Base-by-base conservation (phyloP, 1,284 basidiomycete species). In the Cutaneotrichosporon arboriforme region DNA sequence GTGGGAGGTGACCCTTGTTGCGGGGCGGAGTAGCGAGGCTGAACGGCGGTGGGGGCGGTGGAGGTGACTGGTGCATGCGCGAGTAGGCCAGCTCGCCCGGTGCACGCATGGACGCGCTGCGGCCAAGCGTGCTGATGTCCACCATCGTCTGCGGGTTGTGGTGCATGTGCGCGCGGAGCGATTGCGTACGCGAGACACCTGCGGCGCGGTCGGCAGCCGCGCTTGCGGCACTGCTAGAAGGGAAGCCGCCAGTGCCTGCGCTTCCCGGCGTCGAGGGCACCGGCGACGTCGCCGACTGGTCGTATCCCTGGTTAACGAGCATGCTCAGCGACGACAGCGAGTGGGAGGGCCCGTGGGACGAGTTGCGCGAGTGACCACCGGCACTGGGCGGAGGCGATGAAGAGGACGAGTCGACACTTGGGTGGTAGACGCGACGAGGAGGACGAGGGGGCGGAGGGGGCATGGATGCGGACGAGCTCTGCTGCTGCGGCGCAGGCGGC, bases 101-200 rank as follows among this genome's bases (percentile, higher is more conserved):
- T 4, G 60, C 58, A 31, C 67, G 65, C 58, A 73, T 52, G 37
- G 69, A 71, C 8, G 66, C 61, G 40, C 68, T 70, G 36, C 71
- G 52, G 8, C 71, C 70, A 35, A 72, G 58, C 18, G 38, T 46
- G 34, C 59, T 55, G 5, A 44, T 38, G 20, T 67, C 61, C 5
- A 56, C 44, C 54, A 61, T 55, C 33, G 66, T 62, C n/a, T 64
- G 61, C 9, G 55, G 44, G 17, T 52, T 51, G 12, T 57, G 38
- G 54, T 74, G 70, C 46, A 55, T 53, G 43, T 57, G 55, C 2
- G 63, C 66, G 22, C 72, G 61, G 14, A 74, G 48, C 49, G 67
- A 69, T 52, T 74, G 72, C 12, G 72, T 69, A 34, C 72, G 55
- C 10, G 69, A 70, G 4, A 73, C 65, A 23, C 61, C 58, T 1